These are phyloP conservation scores for Moniliophthora roreri DNA, from an alignment of 1,284 basidiomycete species.

Conservation along the genomic window DNA sequence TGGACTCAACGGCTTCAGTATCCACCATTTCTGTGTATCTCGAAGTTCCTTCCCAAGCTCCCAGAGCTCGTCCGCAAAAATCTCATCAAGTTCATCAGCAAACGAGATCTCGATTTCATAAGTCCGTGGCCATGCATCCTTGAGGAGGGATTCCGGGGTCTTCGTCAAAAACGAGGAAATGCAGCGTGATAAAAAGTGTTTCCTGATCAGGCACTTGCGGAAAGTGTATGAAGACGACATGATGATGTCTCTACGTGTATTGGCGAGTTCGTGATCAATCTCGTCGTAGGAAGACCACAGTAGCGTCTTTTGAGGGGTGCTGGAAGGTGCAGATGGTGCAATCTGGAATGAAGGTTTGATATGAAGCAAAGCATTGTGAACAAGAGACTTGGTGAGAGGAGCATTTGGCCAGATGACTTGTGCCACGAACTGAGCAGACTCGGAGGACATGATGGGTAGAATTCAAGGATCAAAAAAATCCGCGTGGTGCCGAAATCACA, in stretches of 20 bases:
- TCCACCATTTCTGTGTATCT: conserved; percentile 72
- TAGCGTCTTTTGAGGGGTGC: conserved; percentile 36
- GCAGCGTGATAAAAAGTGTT: conserved; percentile 87
- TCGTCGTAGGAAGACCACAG: conserved; percentile 86
- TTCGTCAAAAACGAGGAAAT: conserved; percentile 79
- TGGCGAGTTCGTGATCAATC: conserved; percentile 75
- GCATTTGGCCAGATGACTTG: conserved; percentile 78
- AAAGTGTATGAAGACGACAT: conserved; percentile 88
- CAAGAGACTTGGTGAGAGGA: conserved; percentile 72
- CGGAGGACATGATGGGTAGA: background rate
- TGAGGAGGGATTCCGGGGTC: conserved; percentile 56
- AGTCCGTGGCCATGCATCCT: conserved; percentile 68
- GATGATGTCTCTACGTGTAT: conserved; percentile 42
- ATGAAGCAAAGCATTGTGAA: conserved; percentile 54
- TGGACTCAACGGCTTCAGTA: conserved; percentile 76
- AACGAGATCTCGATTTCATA: conserved; percentile 91
- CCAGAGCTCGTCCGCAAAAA: conserved; percentile 92
- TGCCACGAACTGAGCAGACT: conserved; percentile 27
- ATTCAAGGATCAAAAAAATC: background rate
- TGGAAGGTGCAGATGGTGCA: conserved; percentile 34
- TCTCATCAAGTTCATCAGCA: conserved; percentile 94
- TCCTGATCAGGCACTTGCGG: conserved; percentile 92
- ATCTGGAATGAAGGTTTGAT: background rate
- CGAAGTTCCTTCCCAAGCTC: conserved; percentile 75
- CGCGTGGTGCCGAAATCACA: conserved; percentile 9